These are phyloP conservation scores for Aspergillus persii DNA, from an alignment of 2,329 filamentous ascomycete genomes.

Conservation along the genomic window DNA sequence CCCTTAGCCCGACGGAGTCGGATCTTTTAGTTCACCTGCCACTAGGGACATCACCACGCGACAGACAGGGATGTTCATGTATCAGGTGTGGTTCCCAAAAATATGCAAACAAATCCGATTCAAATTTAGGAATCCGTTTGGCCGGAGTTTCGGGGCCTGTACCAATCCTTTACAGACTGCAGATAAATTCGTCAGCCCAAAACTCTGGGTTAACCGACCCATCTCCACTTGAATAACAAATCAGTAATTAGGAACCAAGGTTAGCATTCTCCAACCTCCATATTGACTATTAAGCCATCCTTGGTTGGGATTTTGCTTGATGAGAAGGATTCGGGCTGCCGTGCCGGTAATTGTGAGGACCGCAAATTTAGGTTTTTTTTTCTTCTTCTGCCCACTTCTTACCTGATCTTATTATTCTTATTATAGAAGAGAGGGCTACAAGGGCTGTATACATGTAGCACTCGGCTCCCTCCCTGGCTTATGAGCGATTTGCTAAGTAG, in stretches of 20 bases:
- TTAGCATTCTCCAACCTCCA: not conserved
- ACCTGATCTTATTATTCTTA: not conserved
- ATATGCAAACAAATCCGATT: not conserved
- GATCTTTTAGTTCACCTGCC: not conserved
- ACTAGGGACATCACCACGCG: not conserved
- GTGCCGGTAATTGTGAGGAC: not conserved
- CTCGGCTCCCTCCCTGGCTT: not conserved
- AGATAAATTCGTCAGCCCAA: not conserved
- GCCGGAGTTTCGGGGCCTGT: not conserved
- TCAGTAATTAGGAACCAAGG: not conserved
- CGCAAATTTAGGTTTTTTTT: not conserved
- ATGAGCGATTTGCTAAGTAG: not conserved
- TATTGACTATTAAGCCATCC: not conserved
- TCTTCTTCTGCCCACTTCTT: not conserved
- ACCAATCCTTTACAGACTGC: not conserved
- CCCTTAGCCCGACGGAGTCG: not conserved
- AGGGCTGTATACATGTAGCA: not conserved
- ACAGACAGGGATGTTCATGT: not conserved
- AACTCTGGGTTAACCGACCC: not conserved
- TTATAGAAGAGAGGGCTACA: not conserved
- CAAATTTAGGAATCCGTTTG: not conserved
- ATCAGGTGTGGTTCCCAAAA: not conserved
- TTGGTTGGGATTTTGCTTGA: not conserved
- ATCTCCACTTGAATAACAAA: not conserved
- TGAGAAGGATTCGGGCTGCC: not conserved